These are phyloP conservation scores for Plasmodium vivax DNA, from an alignment of 169 alveolate species.

Conservation along the genomic window DNA sequence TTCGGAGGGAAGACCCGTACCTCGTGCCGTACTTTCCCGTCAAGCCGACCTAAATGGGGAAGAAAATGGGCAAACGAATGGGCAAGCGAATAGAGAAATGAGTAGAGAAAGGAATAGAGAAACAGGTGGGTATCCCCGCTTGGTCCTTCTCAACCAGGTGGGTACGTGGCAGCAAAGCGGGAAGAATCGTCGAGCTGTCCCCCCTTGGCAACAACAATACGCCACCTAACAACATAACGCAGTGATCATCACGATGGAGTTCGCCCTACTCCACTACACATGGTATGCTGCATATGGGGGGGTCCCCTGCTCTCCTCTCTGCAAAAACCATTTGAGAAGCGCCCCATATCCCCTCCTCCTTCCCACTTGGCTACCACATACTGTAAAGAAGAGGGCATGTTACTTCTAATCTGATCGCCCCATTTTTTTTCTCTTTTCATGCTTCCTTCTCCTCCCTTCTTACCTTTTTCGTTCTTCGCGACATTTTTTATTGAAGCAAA, in stretches of 20 bases:
- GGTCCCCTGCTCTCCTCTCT: background rate
- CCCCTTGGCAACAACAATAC: background rate
- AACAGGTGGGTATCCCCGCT: background rate
- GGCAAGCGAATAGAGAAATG: background rate
- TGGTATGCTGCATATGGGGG: background rate
- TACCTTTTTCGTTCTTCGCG: slow-evolving; percentile 74
- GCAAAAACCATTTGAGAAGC: background rate
- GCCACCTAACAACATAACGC: background rate
- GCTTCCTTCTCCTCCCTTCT: background rate
- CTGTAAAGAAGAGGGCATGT: background rate
- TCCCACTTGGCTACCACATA: background rate
- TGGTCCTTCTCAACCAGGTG: background rate
- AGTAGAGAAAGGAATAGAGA: background rate
- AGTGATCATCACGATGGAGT: background rate
- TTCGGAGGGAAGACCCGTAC: slow-evolving; percentile 98
- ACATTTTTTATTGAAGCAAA: slow-evolving; percentile 17
- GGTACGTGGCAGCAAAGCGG: background rate
- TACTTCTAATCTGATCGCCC: background rate
- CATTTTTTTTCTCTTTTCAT: slow-evolving; percentile 10
- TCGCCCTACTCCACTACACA: background rate
- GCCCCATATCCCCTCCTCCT: background rate
- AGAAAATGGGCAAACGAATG: background rate
- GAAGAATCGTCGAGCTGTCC: background rate
- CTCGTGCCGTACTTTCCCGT: slow-evolving; percentile 98
- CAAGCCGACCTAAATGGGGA: slow-evolving; percentile 94